Percentiles rank a stretch among this genome's conserved stretches.
Evolutionary conservation across 2,329 filamentous ascomycete species (phyloP).

Genomic region (Teratosphaeria viscida): DNA sequence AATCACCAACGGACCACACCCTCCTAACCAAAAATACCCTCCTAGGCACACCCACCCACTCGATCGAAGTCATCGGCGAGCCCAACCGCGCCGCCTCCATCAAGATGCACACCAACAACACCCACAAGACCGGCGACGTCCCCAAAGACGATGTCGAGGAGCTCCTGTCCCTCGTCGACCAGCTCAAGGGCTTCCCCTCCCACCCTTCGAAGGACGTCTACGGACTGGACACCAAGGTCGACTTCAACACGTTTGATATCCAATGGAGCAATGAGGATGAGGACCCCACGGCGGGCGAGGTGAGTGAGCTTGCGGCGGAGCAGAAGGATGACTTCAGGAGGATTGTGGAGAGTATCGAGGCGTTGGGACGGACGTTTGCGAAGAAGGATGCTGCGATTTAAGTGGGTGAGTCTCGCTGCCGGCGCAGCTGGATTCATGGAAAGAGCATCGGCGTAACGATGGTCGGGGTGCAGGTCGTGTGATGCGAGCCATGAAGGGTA

Average conservation of each 20-base stretch:
- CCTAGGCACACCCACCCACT: conserved; percentile 23
- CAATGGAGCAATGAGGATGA: conserved; percentile 33
- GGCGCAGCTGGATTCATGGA: not conserved
- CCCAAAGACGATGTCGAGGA: conserved; percentile 32
- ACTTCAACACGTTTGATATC: conserved; percentile 33
- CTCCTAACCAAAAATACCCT: not conserved
- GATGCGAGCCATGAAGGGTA: too few species aligned
- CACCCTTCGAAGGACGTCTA: conserved; percentile 30
- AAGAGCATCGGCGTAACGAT: not conserved
- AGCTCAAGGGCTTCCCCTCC: conserved; percentile 31
- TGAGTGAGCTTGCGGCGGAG: conserved; percentile 28
- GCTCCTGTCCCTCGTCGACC: conserved; percentile 28
- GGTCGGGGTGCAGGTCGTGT: too few species aligned
- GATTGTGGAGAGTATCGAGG: conserved; percentile 33
- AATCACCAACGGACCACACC: not conserved
- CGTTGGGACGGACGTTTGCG: conserved; percentile 30
- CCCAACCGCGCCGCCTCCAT: conserved; percentile 30
- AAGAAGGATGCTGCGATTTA: conserved; percentile 30
- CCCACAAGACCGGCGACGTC: conserved; percentile 31
- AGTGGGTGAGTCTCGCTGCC: not conserved
- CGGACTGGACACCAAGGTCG: conserved; percentile 28
- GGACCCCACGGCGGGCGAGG: conserved; percentile 23
- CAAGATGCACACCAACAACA: conserved; percentile 21
- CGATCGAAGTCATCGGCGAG: conserved; percentile 32
- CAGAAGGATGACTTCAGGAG: conserved; percentile 35